Percentiles rank a stretch among this genome's conserved stretches.
These are phyloP conservation scores for Fusarium lateritium DNA, from an alignment of 2,329 filamentous ascomycete genomes.

Conservation along the genomic window DNA sequence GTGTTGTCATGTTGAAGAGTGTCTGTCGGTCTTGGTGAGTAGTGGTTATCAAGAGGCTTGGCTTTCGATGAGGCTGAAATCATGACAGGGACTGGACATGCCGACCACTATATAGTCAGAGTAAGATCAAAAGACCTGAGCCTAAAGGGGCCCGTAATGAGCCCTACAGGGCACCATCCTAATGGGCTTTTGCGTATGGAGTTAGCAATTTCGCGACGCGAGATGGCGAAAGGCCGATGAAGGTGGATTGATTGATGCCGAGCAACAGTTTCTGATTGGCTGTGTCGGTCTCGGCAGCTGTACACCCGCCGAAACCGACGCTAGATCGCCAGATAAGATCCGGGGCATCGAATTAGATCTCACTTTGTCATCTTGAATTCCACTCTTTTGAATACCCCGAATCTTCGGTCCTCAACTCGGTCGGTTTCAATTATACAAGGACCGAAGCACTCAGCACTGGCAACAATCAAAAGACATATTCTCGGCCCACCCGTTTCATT, in stretches of 20 bases:
- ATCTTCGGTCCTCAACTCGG: background rate
- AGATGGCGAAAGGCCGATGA: background rate
- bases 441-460: conserved; percentile 4
- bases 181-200: background rate
- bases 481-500: background rate
- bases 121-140: background rate
- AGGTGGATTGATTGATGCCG: background rate
- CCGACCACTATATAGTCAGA: conserved; percentile 20
- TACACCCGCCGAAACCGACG: background rate
- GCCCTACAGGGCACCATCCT: conserved; percentile 14
- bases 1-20: conserved; percentile 13
- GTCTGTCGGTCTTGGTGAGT: background rate
- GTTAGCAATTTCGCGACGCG: conserved; percentile 29
- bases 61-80: conserved; percentile 20
- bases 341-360: background rate
- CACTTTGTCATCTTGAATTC: background rate
- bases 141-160: conserved; percentile 1
- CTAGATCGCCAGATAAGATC: background rate
- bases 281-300: conserved; percentile 2
- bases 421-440: conserved; percentile 2
- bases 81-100: background rate
- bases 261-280: conserved; percentile 8
- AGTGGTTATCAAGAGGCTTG: background rate
- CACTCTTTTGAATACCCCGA: conserved; percentile 17
- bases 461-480: background rate